phyloP scores from a whole-genome alignment of 441 rosid genomes.

The Mallotus japonicus region DNA sequence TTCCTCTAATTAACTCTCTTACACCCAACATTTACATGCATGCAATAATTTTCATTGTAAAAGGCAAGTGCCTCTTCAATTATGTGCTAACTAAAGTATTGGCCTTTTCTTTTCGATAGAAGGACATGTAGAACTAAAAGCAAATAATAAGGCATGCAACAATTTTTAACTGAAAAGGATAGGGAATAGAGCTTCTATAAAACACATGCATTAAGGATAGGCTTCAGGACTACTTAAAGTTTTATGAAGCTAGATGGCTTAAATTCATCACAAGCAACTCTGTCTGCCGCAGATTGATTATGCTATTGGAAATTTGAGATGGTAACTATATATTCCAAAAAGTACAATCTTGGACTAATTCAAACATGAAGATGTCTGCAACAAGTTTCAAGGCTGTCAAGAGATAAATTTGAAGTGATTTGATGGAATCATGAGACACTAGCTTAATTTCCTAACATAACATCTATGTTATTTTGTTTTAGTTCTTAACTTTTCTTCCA shows the following conservation, averaged over 20 bases:
- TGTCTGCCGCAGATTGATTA: background rate
- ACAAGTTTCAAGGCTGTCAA: background rate
- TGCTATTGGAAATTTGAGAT: slow-evolving; percentile 2
- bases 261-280: background rate
- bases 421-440: background rate
- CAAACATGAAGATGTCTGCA: background rate
- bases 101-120: background rate
- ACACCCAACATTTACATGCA: background rate
- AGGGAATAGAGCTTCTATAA: background rate
- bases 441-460: background rate
- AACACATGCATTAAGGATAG: background rate
- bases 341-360: background rate
- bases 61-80: background rate
- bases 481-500: too few species aligned
- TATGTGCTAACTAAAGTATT: slow-evolving; percentile 2
- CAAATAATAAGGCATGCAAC: slow-evolving; percentile 1
- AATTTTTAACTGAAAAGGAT: background rate
- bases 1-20: background rate
- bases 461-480: background rate
- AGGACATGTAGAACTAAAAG: background rate
- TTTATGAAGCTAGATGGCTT: background rate
- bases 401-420: background rate
- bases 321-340: background rate
- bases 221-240: background rate
- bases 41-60: background rate